Base-by-base conservation (phyloP, 1,139 yeast genomes). In the Candida sanyaensis region DNA sequence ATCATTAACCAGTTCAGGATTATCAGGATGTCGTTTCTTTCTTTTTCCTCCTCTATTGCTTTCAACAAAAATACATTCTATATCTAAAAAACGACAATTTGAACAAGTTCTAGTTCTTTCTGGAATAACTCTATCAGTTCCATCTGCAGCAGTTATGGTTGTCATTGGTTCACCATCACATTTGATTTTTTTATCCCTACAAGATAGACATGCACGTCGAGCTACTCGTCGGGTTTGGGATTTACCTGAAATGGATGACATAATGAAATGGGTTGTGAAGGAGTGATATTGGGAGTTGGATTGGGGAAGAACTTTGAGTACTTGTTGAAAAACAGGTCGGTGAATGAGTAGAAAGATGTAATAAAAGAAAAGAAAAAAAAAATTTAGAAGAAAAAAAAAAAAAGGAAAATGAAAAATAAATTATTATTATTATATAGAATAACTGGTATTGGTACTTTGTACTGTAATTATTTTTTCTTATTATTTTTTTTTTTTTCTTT, bases 121-220 rank as follows among this genome's bases (percentile, higher is more conserved):
- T 9, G 58, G 57, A 11, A 54, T 49, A 39, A 48, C 50, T 55
- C 48, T 53, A 41, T 53, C 52, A 45, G 48, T 43, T 37, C 58
- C 59, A 38, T 58, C 57, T 40, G 56, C 46, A 27, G 54, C 44
- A 2, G 53, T 47, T 48, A 61, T 44, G 49, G 66, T 41, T 57
- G 59, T 45, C 42, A 64, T 61, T n/a, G 69, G 59, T 53, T 80
- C 84, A 6, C 87, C 87, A 53, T 83, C 86, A 60, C 88, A 83
- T 54, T 81, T 81, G 54, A 82, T 74, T 56, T 83, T 83, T 66
- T 81, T 81, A 53, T 81, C 86, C 28, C 88, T 77, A 53, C 88
- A 83, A 12, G 81, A 72, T 13, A 83, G 65, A 58, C 88, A 83
- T 0, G 88, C 87, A 40, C 84, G 66, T 44, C 81, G 70, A 1